Percentiles rank a stretch among this genome's conserved stretches.
Evolutionary conservation across 306 rosid species (phyloP).

Genomic region (Ormosia emarginata): DNA sequence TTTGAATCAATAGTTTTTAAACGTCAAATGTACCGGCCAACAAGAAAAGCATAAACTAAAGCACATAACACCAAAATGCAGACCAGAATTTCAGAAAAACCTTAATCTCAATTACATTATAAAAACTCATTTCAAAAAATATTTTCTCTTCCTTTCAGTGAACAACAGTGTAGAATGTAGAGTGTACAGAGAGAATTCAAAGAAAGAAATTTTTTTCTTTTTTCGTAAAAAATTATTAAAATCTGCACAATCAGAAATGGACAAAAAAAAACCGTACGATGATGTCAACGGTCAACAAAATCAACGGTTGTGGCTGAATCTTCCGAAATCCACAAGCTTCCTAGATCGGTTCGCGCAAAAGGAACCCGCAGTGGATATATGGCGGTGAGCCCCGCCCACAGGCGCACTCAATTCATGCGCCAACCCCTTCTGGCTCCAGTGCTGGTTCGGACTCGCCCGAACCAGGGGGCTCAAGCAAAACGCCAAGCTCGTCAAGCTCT

Average conservation of each 20-base stretch:
- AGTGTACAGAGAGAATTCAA: background rate
- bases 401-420: background rate
- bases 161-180: background rate
- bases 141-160: background rate
- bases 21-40: too few species aligned
- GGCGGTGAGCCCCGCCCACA: conserved; percentile 19
- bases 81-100: too few species aligned
- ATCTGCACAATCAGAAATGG: background rate
- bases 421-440: conserved; percentile 26
- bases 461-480: conserved; percentile 87
- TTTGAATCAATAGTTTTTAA: too few species aligned
- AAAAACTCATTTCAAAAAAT: too few species aligned
- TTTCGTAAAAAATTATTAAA: background rate
- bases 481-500: conserved; percentile 49
- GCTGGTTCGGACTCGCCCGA: conserved; percentile 68
- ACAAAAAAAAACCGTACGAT: background rate
- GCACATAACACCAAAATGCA: too few species aligned
- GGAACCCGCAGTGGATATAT: conserved; percentile 10
- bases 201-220: background rate
- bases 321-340: conserved; percentile 37
- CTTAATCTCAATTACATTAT: too few species aligned
- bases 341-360: conserved; percentile 21
- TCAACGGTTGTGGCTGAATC: conserved; percentile 17
- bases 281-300: background rate
- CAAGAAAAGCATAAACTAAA: too few species aligned